Conservation (phyloP, 768 basidiomycete species). For the Mycena metata region DNA sequence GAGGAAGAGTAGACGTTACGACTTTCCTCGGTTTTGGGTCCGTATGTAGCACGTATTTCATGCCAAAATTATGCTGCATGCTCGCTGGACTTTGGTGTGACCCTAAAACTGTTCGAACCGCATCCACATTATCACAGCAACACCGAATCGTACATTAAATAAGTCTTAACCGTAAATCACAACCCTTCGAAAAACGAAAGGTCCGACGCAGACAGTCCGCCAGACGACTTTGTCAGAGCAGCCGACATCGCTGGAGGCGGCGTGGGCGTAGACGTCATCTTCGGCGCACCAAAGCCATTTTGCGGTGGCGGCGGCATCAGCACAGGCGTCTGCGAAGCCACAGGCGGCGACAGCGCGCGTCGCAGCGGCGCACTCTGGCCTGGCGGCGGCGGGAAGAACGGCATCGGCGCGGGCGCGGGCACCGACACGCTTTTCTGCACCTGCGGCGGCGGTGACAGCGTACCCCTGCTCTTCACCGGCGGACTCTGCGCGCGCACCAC, state of each 20-base stretch:
- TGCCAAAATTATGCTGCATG: slow-evolving; percentile 35
- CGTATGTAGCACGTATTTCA: slow-evolving; percentile 28
- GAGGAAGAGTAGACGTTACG: slow-evolving; percentile 61
- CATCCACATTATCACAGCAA: slow-evolving; percentile 21
- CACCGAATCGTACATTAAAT: slow-evolving; percentile 21
- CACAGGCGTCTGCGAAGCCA: slow-evolving; percentile 1
- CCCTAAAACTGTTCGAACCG: no score
- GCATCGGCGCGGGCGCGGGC: slow-evolving; percentile 9
- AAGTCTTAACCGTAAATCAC: slow-evolving; percentile 41
- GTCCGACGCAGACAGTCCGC: slow-evolving; percentile 85
- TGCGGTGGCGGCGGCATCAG: slow-evolving; percentile 14
- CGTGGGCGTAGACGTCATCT: slow-evolving; percentile 30
- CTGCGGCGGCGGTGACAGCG: neutral
- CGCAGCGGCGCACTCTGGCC: slow-evolving; percentile 9
- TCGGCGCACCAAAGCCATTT: slow-evolving; percentile 19
- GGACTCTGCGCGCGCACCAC: slow-evolving; percentile 29
- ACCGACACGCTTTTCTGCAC: slow-evolving; percentile 4
- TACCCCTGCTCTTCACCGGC: slow-evolving; percentile 10
- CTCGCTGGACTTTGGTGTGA: slow-evolving; percentile 17
- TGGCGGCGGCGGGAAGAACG: slow-evolving; percentile 40
- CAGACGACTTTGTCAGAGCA: slow-evolving; percentile 47
- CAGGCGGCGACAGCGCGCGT: slow-evolving; percentile 17
- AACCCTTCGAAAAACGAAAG: slow-evolving; percentile 89
- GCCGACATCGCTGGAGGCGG: slow-evolving; percentile 38
- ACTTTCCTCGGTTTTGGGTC: slow-evolving; percentile 14